Evolutionary conservation across 148 eudicot species (phyloP), one percentile per base, ranked within the genome.

Genomic region (Agrostemma githago): DNA sequence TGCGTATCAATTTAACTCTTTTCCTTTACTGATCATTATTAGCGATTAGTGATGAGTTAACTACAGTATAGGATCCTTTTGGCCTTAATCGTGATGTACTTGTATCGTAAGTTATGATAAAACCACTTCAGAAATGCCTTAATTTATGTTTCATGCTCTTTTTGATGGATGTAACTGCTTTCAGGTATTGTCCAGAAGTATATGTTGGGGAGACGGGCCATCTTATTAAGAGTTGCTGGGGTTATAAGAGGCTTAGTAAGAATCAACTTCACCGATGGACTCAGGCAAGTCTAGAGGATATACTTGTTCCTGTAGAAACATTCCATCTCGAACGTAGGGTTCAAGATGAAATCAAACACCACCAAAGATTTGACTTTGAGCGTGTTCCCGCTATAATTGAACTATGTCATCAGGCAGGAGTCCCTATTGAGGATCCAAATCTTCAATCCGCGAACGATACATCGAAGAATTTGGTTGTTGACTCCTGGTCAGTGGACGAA

Each of bases 121-220:
- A 51, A 51, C 56, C 56, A 51, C 14, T 0, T 51, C 56, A 51
- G 14, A 51, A 51, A 12, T 46, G 10, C 6, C 34, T 26, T 0
- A 26, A 26, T 26, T 8, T 21, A 4, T 75, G 54, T 68, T 57
- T 3, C 43, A 0, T 60, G 26, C 40, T 16, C 9, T 58, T 20
- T 76, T 38, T 74, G 20, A 71, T 74, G 62, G 57, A 40, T 72
- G 66, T 39, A 67, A 74, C 37, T 76, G 40, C 56, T 76, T 75
- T 63, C 92, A 95, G 97, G 83, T 84, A 69, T 75, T 96, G 99
- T 83, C 82, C 98, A 2, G 98, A 95, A 84, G 97, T 95, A 73
- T 84, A 86, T 82, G 79, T 95, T n/a, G 97, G 93, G n/a, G 88
- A 90, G 75, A 75, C 70, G 70, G 98, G 98, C 72, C 98, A 95